These are phyloP conservation scores for Alternaria incomplexa DNA, from an alignment of 2,329 filamentous ascomycete genomes.

Conservation along the genomic window DNA sequence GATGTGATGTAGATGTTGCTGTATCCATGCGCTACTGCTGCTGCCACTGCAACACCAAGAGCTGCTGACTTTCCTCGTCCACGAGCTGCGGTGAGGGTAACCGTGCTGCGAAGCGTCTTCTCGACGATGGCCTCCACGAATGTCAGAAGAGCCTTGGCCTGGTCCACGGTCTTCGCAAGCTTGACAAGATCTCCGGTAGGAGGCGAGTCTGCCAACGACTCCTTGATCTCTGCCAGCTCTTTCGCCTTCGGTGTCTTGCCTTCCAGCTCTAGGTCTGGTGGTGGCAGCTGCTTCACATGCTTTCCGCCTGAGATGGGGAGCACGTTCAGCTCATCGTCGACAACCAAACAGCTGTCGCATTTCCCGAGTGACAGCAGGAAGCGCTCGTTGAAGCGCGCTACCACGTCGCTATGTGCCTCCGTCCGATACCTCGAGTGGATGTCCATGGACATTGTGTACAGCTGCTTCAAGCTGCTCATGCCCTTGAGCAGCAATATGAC, in stretches of 20 bases:
- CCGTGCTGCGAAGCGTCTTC: slow-evolving; percentile 92
- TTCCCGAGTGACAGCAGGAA: slow-evolving; percentile 95
- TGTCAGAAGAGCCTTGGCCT: slow-evolving; percentile 94
- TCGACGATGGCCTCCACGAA: slow-evolving; percentile 97
- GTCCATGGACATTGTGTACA: slow-evolving; percentile 97
- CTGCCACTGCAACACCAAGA: slow-evolving; percentile 90
- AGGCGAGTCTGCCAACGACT: slow-evolving; percentile 81
- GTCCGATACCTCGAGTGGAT: slow-evolving; percentile 96
- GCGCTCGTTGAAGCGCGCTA: slow-evolving; percentile 95
- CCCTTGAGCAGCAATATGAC: slow-evolving; percentile 91
- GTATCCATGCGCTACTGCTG: slow-evolving; percentile 93
- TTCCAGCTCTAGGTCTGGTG: slow-evolving; percentile 74
- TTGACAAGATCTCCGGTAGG: slow-evolving; percentile 84
- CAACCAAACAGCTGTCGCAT: slow-evolving; percentile 91
- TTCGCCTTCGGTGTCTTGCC: slow-evolving; percentile 71
- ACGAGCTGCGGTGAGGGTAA: slow-evolving; percentile 89
- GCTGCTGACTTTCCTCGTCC: slow-evolving; percentile 97
- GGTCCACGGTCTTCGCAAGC: slow-evolving; percentile 88
- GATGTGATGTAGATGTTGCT: slow-evolving; percentile 99
- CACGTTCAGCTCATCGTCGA: slow-evolving; percentile 97
- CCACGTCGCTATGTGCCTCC: slow-evolving; percentile 93
- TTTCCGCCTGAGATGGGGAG: slow-evolving; percentile 96
- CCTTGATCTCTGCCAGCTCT: slow-evolving; percentile 87
- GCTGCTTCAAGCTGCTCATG: slow-evolving; percentile 95
- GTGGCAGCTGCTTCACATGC: slow-evolving; percentile 81